Base-by-base conservation (phyloP, 225 moss, liverwort and hornwort species). In the Ulota crispa region DNA sequence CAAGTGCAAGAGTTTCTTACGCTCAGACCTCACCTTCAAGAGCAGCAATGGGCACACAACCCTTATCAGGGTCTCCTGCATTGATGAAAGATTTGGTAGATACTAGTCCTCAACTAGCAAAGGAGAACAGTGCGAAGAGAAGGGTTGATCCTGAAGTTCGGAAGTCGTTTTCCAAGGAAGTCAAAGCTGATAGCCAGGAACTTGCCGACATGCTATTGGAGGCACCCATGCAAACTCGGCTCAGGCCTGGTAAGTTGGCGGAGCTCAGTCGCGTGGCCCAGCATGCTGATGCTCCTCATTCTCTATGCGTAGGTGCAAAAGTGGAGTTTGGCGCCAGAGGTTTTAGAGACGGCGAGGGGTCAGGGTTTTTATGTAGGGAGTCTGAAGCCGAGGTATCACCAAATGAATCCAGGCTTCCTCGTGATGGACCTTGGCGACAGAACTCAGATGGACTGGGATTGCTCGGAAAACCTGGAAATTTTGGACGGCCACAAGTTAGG, bases 391-490 rank as follows among this genome's bases (percentile, higher is more conserved):
- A 91, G 75, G 72, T 76, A 78, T 64, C 74, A 28, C 70, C 76
- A 36, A 90, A 79, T 78, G 37, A 62, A 70, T 79, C 85, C 52
- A 90, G 88, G 85, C 79, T 86, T 75, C 37, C 84, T 84, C 81
- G 72, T 70, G 89, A 89, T 83, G 82, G 85, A 75, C 54, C 89
- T 73, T 87, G 89, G 90, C 84, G 82, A 42, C 92, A 88, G 79
- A 92, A 86, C 79, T 85, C 80, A 12, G 96, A 95, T 82, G 90
- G 84, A 45, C 84, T 85, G 52, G 93, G 95, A 68, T 83, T 93
- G 76, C 92, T 95, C 43, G 93, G 89, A 72, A 97, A 87, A 80
- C 91, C 95, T 42, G 94, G 77, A 53, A 92, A 78, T 65, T 31
- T 86, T 28, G 93, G 89, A 61, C 86, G 87, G 36, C 28, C 76